Evolutionary conservation across 208 protist species (phyloP).

Genomic region (Vickermania spadyakhi): DNA sequence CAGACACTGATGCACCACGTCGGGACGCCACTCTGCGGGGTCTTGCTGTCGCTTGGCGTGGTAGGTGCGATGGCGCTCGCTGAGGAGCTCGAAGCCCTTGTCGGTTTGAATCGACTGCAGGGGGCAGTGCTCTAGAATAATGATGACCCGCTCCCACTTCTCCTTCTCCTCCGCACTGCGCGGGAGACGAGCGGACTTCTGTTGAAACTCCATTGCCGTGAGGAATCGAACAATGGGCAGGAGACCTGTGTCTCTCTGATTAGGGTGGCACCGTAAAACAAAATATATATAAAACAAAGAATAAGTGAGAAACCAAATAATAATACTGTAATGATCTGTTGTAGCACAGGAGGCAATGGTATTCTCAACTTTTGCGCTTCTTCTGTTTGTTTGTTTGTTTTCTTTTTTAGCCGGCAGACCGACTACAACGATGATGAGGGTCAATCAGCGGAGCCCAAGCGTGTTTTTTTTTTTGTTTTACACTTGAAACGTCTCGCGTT

Average conservation of each 20-base stretch:
- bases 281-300: neutral
- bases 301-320: slow-evolving; percentile 1
- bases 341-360: too few species aligned
- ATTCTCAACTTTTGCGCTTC: too few species aligned
- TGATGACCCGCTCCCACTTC: slow-evolving; percentile 86
- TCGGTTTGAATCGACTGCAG: slow-evolving; percentile 93
- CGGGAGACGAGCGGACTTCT: slow-evolving; percentile 78
- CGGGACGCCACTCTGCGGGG: slow-evolving; percentile 93
- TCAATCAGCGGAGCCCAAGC: too few species aligned
- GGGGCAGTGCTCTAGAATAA: slow-evolving; percentile 93
- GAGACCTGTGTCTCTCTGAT: too few species aligned
- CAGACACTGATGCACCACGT: slow-evolving; percentile 98
- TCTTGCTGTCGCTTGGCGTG: slow-evolving; percentile 92
- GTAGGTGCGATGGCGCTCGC: slow-evolving; percentile 94
- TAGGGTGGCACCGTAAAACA: neutral
- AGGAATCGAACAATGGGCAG: too few species aligned
- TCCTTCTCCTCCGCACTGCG: slow-evolving; percentile 82
- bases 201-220: slow-evolving; percentile 78
- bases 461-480: too few species aligned
- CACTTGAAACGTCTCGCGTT: slow-evolving; percentile 74
- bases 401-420: too few species aligned
- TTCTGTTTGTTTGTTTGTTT: too few species aligned
- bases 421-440: too few species aligned
- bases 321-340: too few species aligned
- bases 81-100: slow-evolving; percentile 94